Base-by-base conservation (phyloP, 371 early-diverging fungal species). In the Smittium culicis region DNA sequence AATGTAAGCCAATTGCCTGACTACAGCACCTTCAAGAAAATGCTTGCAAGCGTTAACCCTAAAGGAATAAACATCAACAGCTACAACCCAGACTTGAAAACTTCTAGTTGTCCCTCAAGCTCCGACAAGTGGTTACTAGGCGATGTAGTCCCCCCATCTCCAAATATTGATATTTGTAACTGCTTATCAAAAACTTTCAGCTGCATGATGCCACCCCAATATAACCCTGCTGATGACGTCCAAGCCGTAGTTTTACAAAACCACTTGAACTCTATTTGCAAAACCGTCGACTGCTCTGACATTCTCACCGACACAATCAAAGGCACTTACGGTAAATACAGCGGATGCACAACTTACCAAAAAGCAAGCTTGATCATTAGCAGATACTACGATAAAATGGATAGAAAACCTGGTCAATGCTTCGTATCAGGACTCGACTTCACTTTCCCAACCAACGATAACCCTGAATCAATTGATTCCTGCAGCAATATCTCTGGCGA, bases 121-220 rank as follows among this genome's bases (percentile, higher is more conserved):
- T 70, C 75, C 57, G 61, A 72, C 11, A 78, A 64, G 11, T 90
- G 89, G 89, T 78, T 79, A 57, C 82, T 85, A 54, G 57, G 68
- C 24, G 72, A 72, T 3, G 70, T 66, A 2, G 68, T 90, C 16
- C 86, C 90, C 14, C 85, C 87, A 1, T 87, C 88, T 0, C 91
- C 91, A 2, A 86, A 85, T 0, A 74, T 78, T 8, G 79, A 80
- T 28, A 80, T 81, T 27, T 90, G 91, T 70, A 71, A 80, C 25
- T 88, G 88, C 74, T 84, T 88, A 85, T 71, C 80, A 30, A 76
- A 84, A 30, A 81, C 85, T 8, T 72, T 88, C 54, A 70, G 79
- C 34, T 88, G 88, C 70, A 79, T 66, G 14, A 54, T 76, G 54
- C 68, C 61, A 35, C 68, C 29, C 62, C 33, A 60, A 35, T 68